phyloP scores from a whole-genome alignment of 805 yeast genomes.

The Yamadazyma takamatsuzukensis region DNA sequence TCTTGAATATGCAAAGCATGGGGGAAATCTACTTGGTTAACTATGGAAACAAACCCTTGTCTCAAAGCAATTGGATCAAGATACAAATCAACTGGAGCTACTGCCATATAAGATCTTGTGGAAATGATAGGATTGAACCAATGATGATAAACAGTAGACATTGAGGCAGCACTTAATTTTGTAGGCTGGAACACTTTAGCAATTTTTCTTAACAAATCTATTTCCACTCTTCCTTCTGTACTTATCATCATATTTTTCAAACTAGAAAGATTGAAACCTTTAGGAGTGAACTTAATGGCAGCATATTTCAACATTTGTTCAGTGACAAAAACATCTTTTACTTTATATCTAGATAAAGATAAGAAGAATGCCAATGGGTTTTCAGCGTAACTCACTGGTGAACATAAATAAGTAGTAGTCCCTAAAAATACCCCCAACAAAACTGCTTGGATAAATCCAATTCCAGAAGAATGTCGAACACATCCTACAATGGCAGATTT shows the following conservation, averaged over 20 bases:
- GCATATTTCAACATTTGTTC: conserved; percentile 81
- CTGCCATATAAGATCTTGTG: conserved; percentile 80
- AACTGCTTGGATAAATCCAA: conserved; percentile 86
- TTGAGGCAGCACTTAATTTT: conserved; percentile 60
- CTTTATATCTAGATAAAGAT: conserved; percentile 68
- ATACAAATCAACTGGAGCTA: conserved; percentile 84
- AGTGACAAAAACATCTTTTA: conserved; percentile 82
- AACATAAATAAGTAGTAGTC: conserved; percentile 73
- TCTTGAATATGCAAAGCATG: conserved; percentile 80
- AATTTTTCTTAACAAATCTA: conserved; percentile 52
- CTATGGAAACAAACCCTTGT: conserved; percentile 81
- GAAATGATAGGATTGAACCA: conserved; percentile 78
- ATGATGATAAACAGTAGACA: conserved; percentile 77
- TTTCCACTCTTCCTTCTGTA: conserved; percentile 70
- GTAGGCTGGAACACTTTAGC: conserved; percentile 62
- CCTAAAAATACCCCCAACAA: conserved; percentile 85
- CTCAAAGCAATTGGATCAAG: conserved; percentile 84
- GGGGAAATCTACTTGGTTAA: conserved; percentile 67
- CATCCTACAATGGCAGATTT: conserved; percentile 77
- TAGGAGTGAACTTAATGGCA: conserved; percentile 54
- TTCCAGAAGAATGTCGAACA: conserved; percentile 76
- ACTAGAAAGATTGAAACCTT: conserved; percentile 56
- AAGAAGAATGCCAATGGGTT: conserved; percentile 71
- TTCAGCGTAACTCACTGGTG: conserved; percentile 72
- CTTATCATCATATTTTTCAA: conserved; percentile 83